These are phyloP conservation scores for Amanita phalloides DNA, from an alignment of 768 basidiomycete species.

Conservation along the genomic window DNA sequence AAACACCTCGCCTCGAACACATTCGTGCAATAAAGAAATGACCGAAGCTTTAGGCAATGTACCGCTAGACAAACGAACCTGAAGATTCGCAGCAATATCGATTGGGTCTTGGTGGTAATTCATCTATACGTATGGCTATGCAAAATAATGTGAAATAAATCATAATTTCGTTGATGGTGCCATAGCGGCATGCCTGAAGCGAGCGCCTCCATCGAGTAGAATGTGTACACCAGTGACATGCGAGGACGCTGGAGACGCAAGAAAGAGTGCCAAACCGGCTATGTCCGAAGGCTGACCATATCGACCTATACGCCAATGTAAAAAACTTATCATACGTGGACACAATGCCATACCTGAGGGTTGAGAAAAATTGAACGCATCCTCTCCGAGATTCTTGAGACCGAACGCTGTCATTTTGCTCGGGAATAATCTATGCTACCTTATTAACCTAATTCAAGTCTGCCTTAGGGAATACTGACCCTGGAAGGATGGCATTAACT, in stretches of 20 bases:
- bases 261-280: conserved; percentile 61
- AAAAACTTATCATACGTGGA: background rate
- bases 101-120: background rate
- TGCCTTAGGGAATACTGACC: conserved; percentile 30
- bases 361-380: conserved; percentile 38
- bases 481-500: conserved; percentile 78
- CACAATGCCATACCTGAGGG: conserved; percentile 45
- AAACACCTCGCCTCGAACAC: conserved; percentile 1
- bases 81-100: background rate
- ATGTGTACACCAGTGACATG: conserved; percentile 71
- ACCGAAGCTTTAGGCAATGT: background rate
- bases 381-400: conserved; percentile 43
- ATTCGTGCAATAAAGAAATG: background rate
- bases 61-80: background rate
- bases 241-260: conserved; percentile 59
- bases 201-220: conserved; percentile 57
- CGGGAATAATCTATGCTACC: conserved; percentile 50
- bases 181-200: conserved; percentile 18
- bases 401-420: conserved; percentile 80
- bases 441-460: background rate
- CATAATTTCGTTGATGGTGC: conserved; percentile 25
- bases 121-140: background rate
- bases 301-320: conserved; percentile 34
- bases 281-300: conserved; percentile 56
- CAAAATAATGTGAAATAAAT: background rate